phyloP scores from a whole-genome alignment of 768 basidiomycete species.

The Kwoniella sp. region DNA sequence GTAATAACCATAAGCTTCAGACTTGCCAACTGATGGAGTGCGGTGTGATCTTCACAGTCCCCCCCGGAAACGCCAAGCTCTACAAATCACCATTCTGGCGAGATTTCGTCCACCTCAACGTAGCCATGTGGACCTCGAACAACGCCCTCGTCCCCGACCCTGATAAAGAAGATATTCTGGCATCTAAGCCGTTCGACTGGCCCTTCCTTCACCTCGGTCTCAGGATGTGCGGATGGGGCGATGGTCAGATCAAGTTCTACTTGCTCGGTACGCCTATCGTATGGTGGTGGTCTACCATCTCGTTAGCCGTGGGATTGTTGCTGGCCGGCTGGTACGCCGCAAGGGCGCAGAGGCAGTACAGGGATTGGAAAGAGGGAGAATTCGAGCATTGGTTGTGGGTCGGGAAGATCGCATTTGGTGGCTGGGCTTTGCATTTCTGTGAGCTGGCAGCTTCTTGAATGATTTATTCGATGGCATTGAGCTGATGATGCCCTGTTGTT shows the following conservation, averaged over 20 bases:
- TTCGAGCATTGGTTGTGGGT: conserved; percentile 96
- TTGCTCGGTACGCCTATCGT: conserved; percentile 87
- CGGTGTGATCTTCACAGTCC: conserved; percentile 65
- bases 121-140: conserved; percentile 99
- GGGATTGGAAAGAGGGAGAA: conserved; percentile 86
- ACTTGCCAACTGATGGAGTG: neutral
- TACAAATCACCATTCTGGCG: conserved; percentile 90
- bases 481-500: neutral
- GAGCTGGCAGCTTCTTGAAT: conserved; percentile 51
- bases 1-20: too few relatives aligned
- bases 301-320: conserved; percentile 60
- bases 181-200: conserved; percentile 91
- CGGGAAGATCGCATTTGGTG: conserved; percentile 83
- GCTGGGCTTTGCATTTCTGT: conserved; percentile 92
- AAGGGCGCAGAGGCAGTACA: conserved; percentile 82
- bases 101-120: conserved; percentile 98
- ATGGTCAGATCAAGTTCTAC: conserved; percentile 85
- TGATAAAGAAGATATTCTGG: conserved; percentile 97
- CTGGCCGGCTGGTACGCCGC: conserved; percentile 70
- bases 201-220: conserved; percentile 85
- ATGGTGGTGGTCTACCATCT: conserved; percentile 80
- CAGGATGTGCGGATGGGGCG: conserved; percentile 97
- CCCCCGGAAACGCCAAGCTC: conserved; percentile 75
- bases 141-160: conserved; percentile 96
- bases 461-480: neutral